These are phyloP conservation scores for Xerocomellus amylosporus DNA, from an alignment of 768 basidiomycete species.

Conservation along the genomic window DNA sequence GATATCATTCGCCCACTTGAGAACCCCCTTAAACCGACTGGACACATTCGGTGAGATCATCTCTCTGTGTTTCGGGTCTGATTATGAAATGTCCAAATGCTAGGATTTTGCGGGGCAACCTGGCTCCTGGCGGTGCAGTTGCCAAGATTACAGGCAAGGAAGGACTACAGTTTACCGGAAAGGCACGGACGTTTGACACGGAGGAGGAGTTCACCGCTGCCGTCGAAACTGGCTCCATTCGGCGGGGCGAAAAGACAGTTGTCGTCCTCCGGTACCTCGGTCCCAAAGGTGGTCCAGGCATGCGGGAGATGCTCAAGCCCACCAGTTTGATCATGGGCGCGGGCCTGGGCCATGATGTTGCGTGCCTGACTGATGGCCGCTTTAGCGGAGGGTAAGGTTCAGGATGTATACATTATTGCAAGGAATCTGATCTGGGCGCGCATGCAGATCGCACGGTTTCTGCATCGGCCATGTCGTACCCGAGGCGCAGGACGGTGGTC, in stretches of 20 bases:
- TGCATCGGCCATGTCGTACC: conserved; percentile 96
- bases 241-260: conserved; percentile 95
- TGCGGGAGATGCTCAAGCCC: conserved; percentile 99
- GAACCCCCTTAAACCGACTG: conserved; percentile 84
- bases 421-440: conserved; percentile 13
- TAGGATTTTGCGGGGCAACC: conserved; percentile 88
- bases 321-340: conserved; percentile 99
- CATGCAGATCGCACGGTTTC: conserved; percentile 86
- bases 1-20: conserved; percentile 85
- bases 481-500: conserved; percentile 92
- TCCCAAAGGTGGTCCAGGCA: conserved; percentile 95
- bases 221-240: conserved; percentile 84
- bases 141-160: conserved; percentile 98
- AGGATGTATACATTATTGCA: conserved; percentile 9
- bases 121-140: conserved; percentile 94
- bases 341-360: conserved; percentile 92
- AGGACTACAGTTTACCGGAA: conserved; percentile 84
- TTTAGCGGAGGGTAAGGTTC: conserved; percentile 91
- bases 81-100: not conserved
- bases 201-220: conserved; percentile 88
- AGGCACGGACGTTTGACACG: conserved; percentile 88
- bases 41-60: conserved; percentile 73
- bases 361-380: conserved; percentile 95
- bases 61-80: not conserved
- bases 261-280: conserved; percentile 94